Evolutionary conservation across 1,284 basidiomycete species (phyloP), one percentile per base, ranked within the genome.

Genomic region (Termitomyces sp.): DNA sequence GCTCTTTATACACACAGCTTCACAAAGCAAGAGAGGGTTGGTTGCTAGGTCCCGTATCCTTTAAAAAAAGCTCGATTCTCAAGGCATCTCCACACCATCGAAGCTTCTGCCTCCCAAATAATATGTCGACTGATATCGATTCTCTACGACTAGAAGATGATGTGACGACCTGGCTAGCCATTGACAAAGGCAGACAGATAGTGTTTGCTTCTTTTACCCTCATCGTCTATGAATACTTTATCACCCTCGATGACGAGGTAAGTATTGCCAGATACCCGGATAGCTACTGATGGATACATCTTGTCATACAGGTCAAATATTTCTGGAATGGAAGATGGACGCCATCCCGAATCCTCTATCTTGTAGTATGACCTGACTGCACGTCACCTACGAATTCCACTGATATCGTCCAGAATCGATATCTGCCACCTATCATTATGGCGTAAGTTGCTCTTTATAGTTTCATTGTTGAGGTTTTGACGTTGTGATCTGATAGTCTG

Each of bases 241-340:
- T 57, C 42, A 57, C 56, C 17, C 48, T 57, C 17, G 53, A 58
- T 13, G 36, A 51, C 24, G 56, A 58, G 53, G 56, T 58, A 38
- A 1, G 40, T 41, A 31, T 5, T 21, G 6, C 30, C 21, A 28
- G 2, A n/a, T 12, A 30, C n/a, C 13, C 4, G 9, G 21, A 21
- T 45, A 7, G 3, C 9, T 30, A 5, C 3, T 2, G 19, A 34
- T 12, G 15, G 9, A 47, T 19, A 10, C 17, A n/a, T 21, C 8
- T 39, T 12, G 17, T 9, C 8, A 30, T 30, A 6, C 33, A 58
- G 56, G 48, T 55, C 10, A 26, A 47, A 50, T 58, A 49, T 36
- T 58, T 58, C 53, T 55, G 56, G 56, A 51, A 28, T 17, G 56
- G 53, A 26, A 58, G 55, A 30, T 55, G 57, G 57, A 58, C 57